Conservation (phyloP, 768 basidiomycete genomes). For the Naganishia onofrii region DNA sequence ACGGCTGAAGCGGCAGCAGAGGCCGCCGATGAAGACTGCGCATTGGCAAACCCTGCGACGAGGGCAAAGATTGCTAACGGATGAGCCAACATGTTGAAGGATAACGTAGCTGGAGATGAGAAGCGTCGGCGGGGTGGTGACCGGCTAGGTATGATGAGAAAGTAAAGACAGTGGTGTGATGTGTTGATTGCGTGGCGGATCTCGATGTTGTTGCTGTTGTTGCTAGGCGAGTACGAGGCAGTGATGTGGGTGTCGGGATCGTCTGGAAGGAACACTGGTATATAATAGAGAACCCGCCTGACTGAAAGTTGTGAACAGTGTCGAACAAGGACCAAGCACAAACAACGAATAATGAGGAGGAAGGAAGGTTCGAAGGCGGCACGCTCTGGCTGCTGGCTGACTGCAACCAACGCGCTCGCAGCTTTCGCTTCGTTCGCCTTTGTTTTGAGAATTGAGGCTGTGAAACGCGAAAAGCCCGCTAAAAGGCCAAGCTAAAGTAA, state of each 20-base stretch:
- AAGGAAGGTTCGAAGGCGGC: no score
- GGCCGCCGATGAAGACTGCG: constrained; percentile 1
- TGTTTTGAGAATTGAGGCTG: not conserved
- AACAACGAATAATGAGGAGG: no score
- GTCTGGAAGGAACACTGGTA: not conserved
- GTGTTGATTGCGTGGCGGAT: not conserved
- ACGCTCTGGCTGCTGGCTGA: no score
- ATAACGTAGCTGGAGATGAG: not conserved
- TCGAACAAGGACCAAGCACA: no score
- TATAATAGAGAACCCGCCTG: not conserved
- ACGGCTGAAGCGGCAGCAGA: constrained; percentile 3
- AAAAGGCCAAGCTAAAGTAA: not conserved
- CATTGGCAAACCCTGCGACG: constrained; percentile 20
- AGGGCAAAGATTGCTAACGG: constrained; percentile 17
- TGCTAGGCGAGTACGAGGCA: not conserved
- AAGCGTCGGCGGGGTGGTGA: not conserved
- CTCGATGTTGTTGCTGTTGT: not conserved
- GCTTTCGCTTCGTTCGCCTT: not conserved
- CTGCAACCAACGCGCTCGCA: not conserved
- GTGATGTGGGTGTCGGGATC: no score
- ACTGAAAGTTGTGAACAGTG: no score
- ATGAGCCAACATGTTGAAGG: constrained; percentile 19
- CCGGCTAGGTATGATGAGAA: constrained; percentile 5
- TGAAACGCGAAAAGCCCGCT: not conserved
- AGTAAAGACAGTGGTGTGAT: constrained; percentile 24